Evolutionary conservation across 352 stramenopile species (phyloP).

Genomic region (Phytopythium ostracodes): DNA sequence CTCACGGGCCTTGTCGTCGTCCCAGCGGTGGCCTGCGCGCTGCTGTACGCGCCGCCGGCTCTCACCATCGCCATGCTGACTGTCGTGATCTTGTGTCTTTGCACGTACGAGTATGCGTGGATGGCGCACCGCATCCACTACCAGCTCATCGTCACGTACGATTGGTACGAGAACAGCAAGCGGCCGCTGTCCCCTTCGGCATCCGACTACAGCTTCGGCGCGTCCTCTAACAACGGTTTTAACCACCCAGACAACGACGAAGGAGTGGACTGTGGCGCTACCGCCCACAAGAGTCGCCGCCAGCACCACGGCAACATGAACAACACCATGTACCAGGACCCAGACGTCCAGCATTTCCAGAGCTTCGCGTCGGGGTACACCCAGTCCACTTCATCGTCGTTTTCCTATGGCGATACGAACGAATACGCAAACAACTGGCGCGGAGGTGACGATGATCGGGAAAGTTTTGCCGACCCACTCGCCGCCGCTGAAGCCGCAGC

Average conservation of each 20-base stretch:
- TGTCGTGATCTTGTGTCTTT: slow-evolving; percentile 28
- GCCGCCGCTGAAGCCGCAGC: slow-evolving; percentile 12
- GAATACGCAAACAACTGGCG: slow-evolving; percentile 17
- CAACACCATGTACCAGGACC: slow-evolving; percentile 15
- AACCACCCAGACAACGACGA: neutral
- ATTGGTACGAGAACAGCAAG: slow-evolving; percentile 8
- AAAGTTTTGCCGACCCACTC: slow-evolving; percentile 30
- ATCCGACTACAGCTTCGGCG: neutral
- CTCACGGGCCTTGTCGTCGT: slow-evolving; percentile 24
- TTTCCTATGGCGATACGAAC: slow-evolving; percentile 13
- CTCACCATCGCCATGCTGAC: slow-evolving; percentile 23
- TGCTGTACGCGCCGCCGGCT: slow-evolving; percentile 30
- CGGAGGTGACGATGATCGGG: slow-evolving; percentile 24
- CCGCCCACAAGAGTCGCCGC: neutral
- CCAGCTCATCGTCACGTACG: slow-evolving; percentile 31
- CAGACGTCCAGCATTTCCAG: slow-evolving; percentile 21
- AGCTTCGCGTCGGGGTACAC: slow-evolving; percentile 30
- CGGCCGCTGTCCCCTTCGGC: neutral
- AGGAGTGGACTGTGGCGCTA: neutral
- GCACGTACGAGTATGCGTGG: slow-evolving; percentile 53
- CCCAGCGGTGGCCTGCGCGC: slow-evolving; percentile 22
- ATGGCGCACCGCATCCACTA: slow-evolving; percentile 45
- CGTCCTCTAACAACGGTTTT: neutral
- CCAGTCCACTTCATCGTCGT: slow-evolving; percentile 24
- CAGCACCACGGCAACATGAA: slow-evolving; percentile 9